Evolutionary conservation across 225 moss, liverwort and hornwort genomes (phyloP), one percentile per base, ranked within the genome.

Genomic region (Sphagnum tenellum): DNA sequence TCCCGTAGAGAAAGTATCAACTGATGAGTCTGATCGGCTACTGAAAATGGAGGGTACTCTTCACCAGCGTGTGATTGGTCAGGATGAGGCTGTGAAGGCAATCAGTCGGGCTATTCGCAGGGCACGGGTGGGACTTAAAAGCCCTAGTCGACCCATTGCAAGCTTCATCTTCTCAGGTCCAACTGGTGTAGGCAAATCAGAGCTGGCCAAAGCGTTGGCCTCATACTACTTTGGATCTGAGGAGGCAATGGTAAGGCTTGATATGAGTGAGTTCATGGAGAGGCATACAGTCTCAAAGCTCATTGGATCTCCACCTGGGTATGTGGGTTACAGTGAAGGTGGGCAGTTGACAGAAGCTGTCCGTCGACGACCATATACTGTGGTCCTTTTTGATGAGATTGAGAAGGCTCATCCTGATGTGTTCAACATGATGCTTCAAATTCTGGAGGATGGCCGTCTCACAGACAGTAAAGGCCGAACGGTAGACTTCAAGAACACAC

Each of bases 221-320:
- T 88, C 92, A 77, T 92, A 98, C 0, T 98, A 29, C 29, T 29
- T 98, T 52, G 96, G 91, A 74, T 98, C 29, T 29, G 29, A 29
- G 29, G 29, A 29, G 29, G 29, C 29, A 29, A 29, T 29, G 29
- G 29, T 29, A 29, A 88, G 96, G 12, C 69, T 98, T 56, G 92
- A 98, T 66, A 98, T 98, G 96, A 92, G 92, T 10, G 96, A 98
- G 65, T 98, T 90, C 50, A 87, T 88, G 92, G 96, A 98, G 69
- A 83, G 88, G 60, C 96, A 98, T 70, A 88, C 96, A 4, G 92
- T 98, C 50, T 72, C 92, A 29, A 80, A 91, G 51, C 79, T 98
- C 5, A 92, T 98, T 58, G 96, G 96, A 69, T 85, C 92, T 72
- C 92, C 96, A 67, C 96, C 96, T 59, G 96, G 92, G 71, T 98